Percentiles rank a stretch among this genome's conserved stretches.
Conservation (phyloP, 106 monocot species). For the Acorus gramineus region DNA sequence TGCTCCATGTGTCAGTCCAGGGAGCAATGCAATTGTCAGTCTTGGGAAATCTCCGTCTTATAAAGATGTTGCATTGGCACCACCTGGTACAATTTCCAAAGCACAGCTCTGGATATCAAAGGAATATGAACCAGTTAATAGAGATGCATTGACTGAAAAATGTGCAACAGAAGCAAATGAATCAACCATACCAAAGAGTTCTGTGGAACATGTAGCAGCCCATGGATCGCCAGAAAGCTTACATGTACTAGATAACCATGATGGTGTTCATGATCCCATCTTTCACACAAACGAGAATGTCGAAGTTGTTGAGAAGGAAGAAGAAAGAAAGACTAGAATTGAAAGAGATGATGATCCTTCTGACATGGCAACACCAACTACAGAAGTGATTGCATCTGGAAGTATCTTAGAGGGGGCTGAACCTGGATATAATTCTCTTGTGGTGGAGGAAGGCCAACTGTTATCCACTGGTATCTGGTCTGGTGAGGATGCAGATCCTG, state of each 20-base stretch:
- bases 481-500: too few species aligned
- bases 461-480: too few species aligned
- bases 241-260: constrained; percentile 19
- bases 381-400: constrained; percentile 12
- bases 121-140: constrained; percentile 25
- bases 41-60: constrained; percentile 74
- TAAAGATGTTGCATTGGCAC: constrained; percentile 96
- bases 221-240: background rate
- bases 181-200: too few species aligned
- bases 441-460: too few species aligned
- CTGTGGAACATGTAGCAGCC: too few species aligned
- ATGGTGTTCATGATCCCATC: background rate
- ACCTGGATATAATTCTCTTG: background rate
- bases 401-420: background rate
- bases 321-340: constrained; percentile 10
- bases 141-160: constrained; percentile 18
- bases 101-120: constrained; percentile 39
- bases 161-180: background rate
- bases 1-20: constrained; percentile 7
- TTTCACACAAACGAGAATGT: constrained; percentile 10
- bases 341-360: background rate
- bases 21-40: constrained; percentile 27
- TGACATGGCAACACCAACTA: background rate
- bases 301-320: constrained; percentile 24
- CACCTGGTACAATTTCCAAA: constrained; percentile 84